phyloP scores from a whole-genome alignment of 176 grass and related monocot species.

The Oryza glumipatula region DNA sequence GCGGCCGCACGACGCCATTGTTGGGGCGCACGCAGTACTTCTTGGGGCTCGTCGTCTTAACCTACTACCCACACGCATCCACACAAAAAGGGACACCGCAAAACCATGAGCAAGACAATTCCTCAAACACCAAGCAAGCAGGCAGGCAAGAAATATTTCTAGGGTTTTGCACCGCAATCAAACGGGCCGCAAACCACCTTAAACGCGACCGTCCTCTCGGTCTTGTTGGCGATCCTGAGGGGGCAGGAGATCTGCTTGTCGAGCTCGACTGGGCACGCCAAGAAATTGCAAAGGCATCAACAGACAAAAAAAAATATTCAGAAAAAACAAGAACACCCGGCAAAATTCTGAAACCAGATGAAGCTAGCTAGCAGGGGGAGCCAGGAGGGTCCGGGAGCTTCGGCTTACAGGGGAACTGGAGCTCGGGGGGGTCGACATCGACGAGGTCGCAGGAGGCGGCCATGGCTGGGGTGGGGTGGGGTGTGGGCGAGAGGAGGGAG shows the following conservation, averaged over 20 bases:
- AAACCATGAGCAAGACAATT: slow-evolving; percentile 25
- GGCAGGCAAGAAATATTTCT: slow-evolving; percentile 3
- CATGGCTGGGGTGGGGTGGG: slow-evolving; percentile 32
- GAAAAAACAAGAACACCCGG: background rate
- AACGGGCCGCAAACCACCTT: slow-evolving; percentile 56
- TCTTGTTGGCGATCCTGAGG: slow-evolving; percentile 63
- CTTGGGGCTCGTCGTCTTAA: slow-evolving; percentile 83
- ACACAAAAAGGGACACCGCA: slow-evolving; percentile 19
- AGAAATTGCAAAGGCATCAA: slow-evolving; percentile 35
- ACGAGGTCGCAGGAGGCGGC: slow-evolving; percentile 61
- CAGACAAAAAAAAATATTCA: background rate
- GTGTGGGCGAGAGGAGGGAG: background rate
- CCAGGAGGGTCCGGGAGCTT: background rate
- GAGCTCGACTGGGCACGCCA: slow-evolving; percentile 53
- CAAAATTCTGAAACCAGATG: slow-evolving; percentile 2
- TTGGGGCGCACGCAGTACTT: slow-evolving; percentile 85
- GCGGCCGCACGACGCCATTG: slow-evolving; percentile 62
- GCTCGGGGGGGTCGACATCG: slow-evolving; percentile 60
- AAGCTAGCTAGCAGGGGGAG: background rate
- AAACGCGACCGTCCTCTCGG: slow-evolving; percentile 59
- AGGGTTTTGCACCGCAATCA: slow-evolving; percentile 33
- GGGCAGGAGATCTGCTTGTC: slow-evolving; percentile 74
- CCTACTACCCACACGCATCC: slow-evolving; percentile 60
- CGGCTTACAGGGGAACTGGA: slow-evolving; percentile 67
- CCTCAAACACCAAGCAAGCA: slow-evolving; percentile 20